Evolutionary conservation across 1,284 basidiomycete genomes (phyloP), one percentile per base, ranked within the genome.

Genomic region (Malassezia yamatoensis): DNA sequence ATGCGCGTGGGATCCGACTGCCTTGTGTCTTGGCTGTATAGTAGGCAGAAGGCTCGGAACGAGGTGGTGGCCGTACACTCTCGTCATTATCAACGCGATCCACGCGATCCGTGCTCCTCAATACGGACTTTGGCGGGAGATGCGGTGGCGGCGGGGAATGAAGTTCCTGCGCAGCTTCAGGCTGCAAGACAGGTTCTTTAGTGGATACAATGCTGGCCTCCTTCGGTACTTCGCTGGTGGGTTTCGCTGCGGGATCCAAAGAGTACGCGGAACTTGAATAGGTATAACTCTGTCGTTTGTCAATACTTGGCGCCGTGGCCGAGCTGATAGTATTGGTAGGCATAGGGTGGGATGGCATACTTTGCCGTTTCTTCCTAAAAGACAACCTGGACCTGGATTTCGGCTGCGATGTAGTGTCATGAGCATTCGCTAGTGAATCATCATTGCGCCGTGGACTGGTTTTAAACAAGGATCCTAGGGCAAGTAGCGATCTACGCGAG

Each of bases 21-120:
- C 55, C 55, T 18, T 58, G 55, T 16, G 55, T 46, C 29, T 45
- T 52, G 36, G 55, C 55, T 10, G 55, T 45, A 45, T 58, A 36
- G 33, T 58, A 58, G 39, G 55, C 32, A 29, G 55, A 58, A 11
- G 45, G 49, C 34, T 57, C 49, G 24, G 43, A 12, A 13, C 54
- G 54, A 29, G 24, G 24, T 29, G 3, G 24, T 29, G 3, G 24
- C 24, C 24, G 24, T 7, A 7, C 24, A 29, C 24, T 29, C 24
- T 29, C 24, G 24, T 29, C 24, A 7, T 29, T 29, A 29, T 29
- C 24, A 24, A 44, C n/a, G 15, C 38, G 36, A 13, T 38, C 13
- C 10, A 32, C 12, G 37, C 32, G 29, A n/a, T 55, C 53, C 12
- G 32, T 37, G 36, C 47, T 35, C 43, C 43, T 24, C 47, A 49